phyloP scores from a whole-genome alignment of 345 rosid genomes.

The Kandelia obovata region DNA sequence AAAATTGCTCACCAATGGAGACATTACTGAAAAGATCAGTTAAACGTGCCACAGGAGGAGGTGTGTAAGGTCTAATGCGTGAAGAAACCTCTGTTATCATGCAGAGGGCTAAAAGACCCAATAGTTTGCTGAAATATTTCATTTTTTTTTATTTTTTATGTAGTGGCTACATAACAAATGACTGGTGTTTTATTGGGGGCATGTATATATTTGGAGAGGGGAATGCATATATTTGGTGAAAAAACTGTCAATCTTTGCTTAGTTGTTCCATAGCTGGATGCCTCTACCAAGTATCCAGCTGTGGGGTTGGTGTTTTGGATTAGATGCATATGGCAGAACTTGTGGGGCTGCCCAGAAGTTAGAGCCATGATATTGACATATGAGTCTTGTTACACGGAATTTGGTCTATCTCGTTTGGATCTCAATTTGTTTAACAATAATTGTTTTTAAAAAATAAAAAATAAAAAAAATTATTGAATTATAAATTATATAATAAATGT shows the following conservation, averaged over 20 bases:
- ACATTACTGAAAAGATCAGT: constrained; percentile 59
- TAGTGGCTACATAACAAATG: constrained; percentile 2
- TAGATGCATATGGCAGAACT: constrained; percentile 13
- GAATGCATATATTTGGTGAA: constrained; percentile 12
- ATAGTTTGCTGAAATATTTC: constrained; percentile 30
- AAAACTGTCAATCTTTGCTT: constrained; percentile 13
- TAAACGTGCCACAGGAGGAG: constrained; percentile 54
- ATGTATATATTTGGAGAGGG: constrained; percentile 10
- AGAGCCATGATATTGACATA: constrained; percentile 19
- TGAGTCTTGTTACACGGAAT: not conserved
- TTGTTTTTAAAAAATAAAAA: no score
- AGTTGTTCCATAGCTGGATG: constrained; percentile 47
- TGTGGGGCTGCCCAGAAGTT: constrained; percentile 20
- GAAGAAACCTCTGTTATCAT: constrained; percentile 44
- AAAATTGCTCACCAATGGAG: constrained; percentile 44
- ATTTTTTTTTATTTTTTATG: constrained; percentile 4
- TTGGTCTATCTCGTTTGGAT: not conserved
- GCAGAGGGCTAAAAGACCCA: constrained; percentile 36
- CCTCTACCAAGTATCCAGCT: constrained; percentile 8
- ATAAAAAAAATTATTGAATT: no score
- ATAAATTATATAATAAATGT: no score
- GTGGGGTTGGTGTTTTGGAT: constrained; percentile 20
- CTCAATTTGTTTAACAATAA: no score
- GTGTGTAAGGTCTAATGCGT: constrained; percentile 46
- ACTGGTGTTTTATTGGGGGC: not conserved